These are phyloP conservation scores for Fusarium napiforme DNA, from an alignment of 2,329 filamentous ascomycete genomes.

Conservation along the genomic window DNA sequence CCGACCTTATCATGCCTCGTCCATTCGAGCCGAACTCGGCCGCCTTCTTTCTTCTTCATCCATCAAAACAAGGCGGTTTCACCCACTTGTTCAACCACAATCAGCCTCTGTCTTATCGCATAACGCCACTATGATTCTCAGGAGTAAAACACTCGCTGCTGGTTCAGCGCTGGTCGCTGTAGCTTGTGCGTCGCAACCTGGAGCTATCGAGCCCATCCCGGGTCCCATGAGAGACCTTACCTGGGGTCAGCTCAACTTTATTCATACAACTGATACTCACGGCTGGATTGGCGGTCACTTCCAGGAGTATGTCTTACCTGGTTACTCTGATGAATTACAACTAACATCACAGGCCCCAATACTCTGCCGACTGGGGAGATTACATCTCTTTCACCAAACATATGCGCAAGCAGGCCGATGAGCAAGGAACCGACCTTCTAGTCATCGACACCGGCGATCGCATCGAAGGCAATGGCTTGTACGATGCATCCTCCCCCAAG, in stretches of 20 bases:
- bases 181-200: conserved; percentile 74
- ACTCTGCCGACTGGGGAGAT: conserved; percentile 97
- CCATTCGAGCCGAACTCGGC: conserved; percentile 25
- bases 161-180: conserved; percentile 50
- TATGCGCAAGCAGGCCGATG: conserved; percentile 81
- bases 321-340: fast-evolving
- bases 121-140: conserved; percentile 41
- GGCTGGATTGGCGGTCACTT: conserved; percentile 96
- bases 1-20: conserved; percentile 33
- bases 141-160: conserved; percentile 38
- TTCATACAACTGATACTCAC: conserved; percentile 97
- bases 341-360: conserved; percentile 73
- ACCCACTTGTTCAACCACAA: conserved; percentile 2
- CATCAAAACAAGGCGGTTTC: conserved; percentile 8
- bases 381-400: conserved; percentile 93
- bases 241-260: conserved; percentile 95
- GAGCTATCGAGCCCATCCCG: conserved; percentile 78
- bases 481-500: conserved; percentile 88
- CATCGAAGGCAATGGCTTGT: conserved; percentile 93
- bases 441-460: conserved; percentile 95
- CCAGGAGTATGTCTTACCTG: conserved; percentile 72
- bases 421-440: conserved; percentile 83
- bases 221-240: conserved; percentile 85
- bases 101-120: not conserved
- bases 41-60: conserved; percentile 16